Percentiles rank a stretch among this genome's conserved stretches.
These are phyloP conservation scores for Colletotrichum endophyticum DNA, from an alignment of 2,329 filamentous ascomycete genomes.

Conservation along the genomic window DNA sequence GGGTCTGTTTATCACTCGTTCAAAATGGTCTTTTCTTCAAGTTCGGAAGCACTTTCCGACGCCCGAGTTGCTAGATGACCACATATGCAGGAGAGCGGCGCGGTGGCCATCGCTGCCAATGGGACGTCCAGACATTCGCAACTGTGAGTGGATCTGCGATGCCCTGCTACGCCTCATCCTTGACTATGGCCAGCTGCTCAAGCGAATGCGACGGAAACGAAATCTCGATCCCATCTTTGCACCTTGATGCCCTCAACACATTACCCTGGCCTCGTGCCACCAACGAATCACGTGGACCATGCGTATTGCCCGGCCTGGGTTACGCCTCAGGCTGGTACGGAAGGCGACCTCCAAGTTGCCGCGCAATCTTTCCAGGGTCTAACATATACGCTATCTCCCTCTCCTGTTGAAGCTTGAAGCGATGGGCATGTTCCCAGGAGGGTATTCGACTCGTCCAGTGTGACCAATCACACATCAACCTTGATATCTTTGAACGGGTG, in stretches of 20 bases:
- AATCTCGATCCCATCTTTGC: neutral
- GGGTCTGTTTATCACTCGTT: neutral
- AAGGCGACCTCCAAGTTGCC: neutral
- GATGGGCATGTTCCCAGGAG: neutral
- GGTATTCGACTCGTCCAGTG: neutral
- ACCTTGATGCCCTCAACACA: neutral
- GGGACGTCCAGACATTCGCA: neutral
- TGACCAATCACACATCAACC: neutral
- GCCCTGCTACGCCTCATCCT: neutral
- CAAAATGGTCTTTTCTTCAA: neutral
- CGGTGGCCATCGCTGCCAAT: neutral
- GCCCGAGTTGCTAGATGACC: neutral
- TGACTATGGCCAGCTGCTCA: neutral
- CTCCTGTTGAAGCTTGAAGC: neutral
- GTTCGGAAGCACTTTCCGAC: neutral
- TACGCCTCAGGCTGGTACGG: neutral
- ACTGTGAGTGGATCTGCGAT: neutral
- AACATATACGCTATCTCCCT: neutral
- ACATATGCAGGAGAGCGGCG: neutral
- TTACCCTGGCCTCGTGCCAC: neutral
- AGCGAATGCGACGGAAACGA: neutral
- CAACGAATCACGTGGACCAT: neutral
- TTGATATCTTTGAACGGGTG: neutral
- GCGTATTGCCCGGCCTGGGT: neutral
- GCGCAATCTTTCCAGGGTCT: neutral